phyloP scores from a whole-genome alignment of 495 filamentous ascomycete genomes.

The Cenococcum geophilum region DNA sequence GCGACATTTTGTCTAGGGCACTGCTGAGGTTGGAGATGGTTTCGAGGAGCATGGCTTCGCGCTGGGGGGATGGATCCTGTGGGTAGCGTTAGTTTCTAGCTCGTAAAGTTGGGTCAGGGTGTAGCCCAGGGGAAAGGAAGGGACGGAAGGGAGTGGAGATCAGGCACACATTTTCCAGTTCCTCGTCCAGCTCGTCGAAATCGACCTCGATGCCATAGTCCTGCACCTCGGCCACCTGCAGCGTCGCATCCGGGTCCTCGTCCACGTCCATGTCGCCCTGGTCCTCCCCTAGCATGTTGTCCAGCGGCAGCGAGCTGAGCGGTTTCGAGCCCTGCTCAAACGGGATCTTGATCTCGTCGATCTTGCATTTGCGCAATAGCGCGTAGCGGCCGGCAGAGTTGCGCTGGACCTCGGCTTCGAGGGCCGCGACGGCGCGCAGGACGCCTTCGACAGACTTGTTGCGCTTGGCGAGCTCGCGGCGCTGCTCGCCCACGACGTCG shows the following conservation, averaged over 20 bases:
- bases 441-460: slow-evolving; percentile 75
- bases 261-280: slow-evolving; percentile 84
- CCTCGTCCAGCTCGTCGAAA: slow-evolving; percentile 80
- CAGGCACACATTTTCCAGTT: slow-evolving; percentile 66
- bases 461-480: slow-evolving; percentile 76
- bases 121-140: not conserved
- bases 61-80: slow-evolving; percentile 27
- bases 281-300: slow-evolving; percentile 63
- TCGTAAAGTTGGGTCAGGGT: not conserved
- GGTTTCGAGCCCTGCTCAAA: slow-evolving; percentile 63
- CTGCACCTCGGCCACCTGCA: slow-evolving; percentile 51
- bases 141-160: not conserved
- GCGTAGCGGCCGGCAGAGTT: slow-evolving; percentile 76
- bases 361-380: slow-evolving; percentile 79
- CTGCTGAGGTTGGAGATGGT: slow-evolving; percentile 63
- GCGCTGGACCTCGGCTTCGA: slow-evolving; percentile 78
- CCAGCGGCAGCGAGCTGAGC: slow-evolving; percentile 79
- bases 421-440: slow-evolving; percentile 63
- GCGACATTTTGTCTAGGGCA: slow-evolving; percentile 83
- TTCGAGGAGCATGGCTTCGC: slow-evolving; percentile 71
- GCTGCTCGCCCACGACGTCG: slow-evolving; percentile 73
- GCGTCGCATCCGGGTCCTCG: slow-evolving; percentile 31
- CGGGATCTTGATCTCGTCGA: slow-evolving; percentile 87
- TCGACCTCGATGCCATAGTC: slow-evolving; percentile 92
- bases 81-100: not conserved